These are phyloP conservation scores for Smittium mucronatum DNA, from an alignment of 371 early-diverging fungal species.

Conservation along the genomic window DNA sequence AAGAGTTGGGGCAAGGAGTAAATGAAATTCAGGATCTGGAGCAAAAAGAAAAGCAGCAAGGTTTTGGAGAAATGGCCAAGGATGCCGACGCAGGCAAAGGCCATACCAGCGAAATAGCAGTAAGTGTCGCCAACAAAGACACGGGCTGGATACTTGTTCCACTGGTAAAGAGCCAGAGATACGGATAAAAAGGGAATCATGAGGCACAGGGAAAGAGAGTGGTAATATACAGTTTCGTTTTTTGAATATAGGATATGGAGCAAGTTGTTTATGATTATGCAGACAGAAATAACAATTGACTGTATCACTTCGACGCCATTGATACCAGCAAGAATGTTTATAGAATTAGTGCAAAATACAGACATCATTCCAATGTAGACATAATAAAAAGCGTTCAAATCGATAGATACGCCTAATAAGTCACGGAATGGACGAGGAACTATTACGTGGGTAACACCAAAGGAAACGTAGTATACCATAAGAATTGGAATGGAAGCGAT, in stretches of 20 bases:
- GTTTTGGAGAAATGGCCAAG: constrained; percentile 89
- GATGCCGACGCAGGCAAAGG: constrained; percentile 88
- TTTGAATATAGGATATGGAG: constrained; percentile 44
- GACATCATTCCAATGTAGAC: constrained; percentile 75
- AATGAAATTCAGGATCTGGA: constrained; percentile 93
- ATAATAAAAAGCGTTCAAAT: constrained; percentile 86
- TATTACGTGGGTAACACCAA: constrained; percentile 73
- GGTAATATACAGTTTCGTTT: constrained; percentile 41
- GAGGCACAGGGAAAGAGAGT: constrained; percentile 74
- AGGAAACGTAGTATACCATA: constrained; percentile 83
- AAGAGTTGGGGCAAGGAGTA: constrained; percentile 91
- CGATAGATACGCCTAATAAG: constrained; percentile 53
- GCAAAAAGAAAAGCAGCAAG: constrained; percentile 79
- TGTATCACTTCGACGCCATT: constrained; percentile 97
- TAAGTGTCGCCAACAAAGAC: constrained; percentile 97
- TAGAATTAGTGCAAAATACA: constrained; percentile 92
- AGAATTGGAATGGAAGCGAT: constrained; percentile 87
- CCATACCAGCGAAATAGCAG: constrained; percentile 97
- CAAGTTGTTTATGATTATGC: constrained; percentile 67
- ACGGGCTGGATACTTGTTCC: constrained; percentile 85
- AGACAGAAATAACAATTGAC: constrained; percentile 73
- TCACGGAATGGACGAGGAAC: constrained; percentile 71
- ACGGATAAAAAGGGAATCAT: constrained; percentile 85
- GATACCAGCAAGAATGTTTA: constrained; percentile 96
- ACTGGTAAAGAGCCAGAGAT: constrained; percentile 54